Evolutionary conservation across 2,329 filamentous ascomycete genomes (phyloP), one percentile per base, ranked within the genome.

Genomic region (Colletotrichum sp.): DNA sequence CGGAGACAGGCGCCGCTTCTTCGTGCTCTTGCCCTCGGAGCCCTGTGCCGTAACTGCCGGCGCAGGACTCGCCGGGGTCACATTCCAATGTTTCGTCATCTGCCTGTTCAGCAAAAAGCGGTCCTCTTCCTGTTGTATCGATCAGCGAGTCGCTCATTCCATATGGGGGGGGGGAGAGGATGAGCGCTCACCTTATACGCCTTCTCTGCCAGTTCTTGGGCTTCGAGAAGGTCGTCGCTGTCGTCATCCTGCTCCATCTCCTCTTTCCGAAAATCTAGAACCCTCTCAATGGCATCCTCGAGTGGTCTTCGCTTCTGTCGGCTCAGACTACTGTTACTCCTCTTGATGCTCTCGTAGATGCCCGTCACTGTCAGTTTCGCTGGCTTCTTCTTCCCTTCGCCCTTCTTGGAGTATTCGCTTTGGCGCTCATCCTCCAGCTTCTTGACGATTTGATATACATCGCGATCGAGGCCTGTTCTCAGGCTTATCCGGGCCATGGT

Each of bases 241-340:
- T 90, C 90, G 32, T 90, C 90, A 66, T 88, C 90, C 28, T 90
- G 89, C 63, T 88, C 89, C 16, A 88, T 84, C 75, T 93, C 90
- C 79, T 95, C 92, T 78, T 93, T 93, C 7, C 96, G 88, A 22
- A 95, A 92, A 9, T 93, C 91, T 18, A 98, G 86, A 0, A 96
- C 95, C 9, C 95, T 90, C 77, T 98, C 95, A 78, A 99, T 95
- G 44, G 94, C 94, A 78, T 97, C 95, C 83, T 98, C 95, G 2
- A 99, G 86, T 1, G 94, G 88, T 76, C 93, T 93, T 84, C 97
- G 98, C 52, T 95, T 95, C 79, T 94, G 92, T 26, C 97, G 90
- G 77, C 95, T 95, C 26, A 99, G 85, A 79, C 94, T 96, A 0
- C 96, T 98, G 83, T 98, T 98, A 16, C 96, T 98, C 67, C 89